Conservation (phyloP, 1,284 basidiomycete species). For the Sutorius eximius region DNA sequence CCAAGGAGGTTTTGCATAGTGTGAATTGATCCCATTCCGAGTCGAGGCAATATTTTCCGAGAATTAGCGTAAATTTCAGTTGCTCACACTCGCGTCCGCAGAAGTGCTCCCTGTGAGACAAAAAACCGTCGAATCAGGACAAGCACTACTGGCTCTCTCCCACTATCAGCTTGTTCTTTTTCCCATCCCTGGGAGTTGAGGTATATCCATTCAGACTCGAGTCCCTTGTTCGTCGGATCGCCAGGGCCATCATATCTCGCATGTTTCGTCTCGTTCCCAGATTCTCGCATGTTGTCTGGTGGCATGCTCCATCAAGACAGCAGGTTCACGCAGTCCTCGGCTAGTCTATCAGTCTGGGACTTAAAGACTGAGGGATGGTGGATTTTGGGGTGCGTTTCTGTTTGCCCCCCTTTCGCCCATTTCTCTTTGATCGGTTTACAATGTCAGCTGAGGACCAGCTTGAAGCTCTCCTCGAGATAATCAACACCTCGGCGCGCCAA, state of each 20-base stretch:
- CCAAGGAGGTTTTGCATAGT: too few relatives aligned
- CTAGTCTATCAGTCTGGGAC: neutral
- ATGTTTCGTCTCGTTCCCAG: neutral
- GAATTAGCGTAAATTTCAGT: neutral
- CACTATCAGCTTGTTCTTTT: neutral
- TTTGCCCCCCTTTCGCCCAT: neutral
- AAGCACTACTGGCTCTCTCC: neutral
- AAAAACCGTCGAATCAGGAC: constrained; percentile 12
- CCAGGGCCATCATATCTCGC: neutral
- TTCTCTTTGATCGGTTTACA: neutral
- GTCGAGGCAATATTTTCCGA: neutral
- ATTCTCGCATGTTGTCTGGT: neutral
- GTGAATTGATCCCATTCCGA: neutral
- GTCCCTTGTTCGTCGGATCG: neutral
- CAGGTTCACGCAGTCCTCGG: neutral
- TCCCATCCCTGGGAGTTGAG: constrained; percentile 12
- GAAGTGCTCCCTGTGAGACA: constrained; percentile 10
- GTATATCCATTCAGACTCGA: neutral
- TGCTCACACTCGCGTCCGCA: neutral
- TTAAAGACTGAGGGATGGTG: constrained; percentile 4
- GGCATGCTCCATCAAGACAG: neutral
- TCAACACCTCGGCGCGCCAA: constrained; percentile 25
- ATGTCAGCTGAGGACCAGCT: constrained; percentile 31
- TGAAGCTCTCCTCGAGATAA: constrained; percentile 27
- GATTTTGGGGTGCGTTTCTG: neutral